Base-by-base conservation (phyloP, 345 rosid genomes). In the Raphanus sativus region DNA sequence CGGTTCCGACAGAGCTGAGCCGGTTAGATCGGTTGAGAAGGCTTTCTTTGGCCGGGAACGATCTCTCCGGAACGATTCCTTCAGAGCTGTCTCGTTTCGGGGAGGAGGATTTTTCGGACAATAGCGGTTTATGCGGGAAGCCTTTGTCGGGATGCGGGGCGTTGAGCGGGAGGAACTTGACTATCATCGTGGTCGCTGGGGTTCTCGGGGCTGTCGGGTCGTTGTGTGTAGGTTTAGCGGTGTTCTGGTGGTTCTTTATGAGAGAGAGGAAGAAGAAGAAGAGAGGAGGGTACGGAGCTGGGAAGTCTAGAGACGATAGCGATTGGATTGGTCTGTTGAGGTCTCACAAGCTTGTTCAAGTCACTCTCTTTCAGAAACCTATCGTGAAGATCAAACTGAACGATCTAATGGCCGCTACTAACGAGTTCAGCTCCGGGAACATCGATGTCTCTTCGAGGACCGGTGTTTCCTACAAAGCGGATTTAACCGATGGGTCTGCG, bases 291-390 rank as follows among this genome's bases (percentile, higher is more conserved):
- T 81, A 82, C 8, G 89, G 86, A 8, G 85, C 78, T 6, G 88
- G 82, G 8, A 74, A 75, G 8, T 69, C 80, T 30, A 81, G 74
- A 33, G 87, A 88, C 30, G 89, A 86, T 65, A 73, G 85, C 63
- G 80, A 84, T 58, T 89, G 89, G 90, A 32, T 85, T 11, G 86
- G 83, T 75, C 59, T 85, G 58, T 68, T 88, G 71, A 76, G 89
- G 73, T 86, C 90, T 24, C 84, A 88, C 60, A 88, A 86, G 86
- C 90, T 89, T 76, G 87, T 86, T 66, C 89, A 89, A 65, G 90
- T 89, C 16, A 83, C 90, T 16, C 62, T 89, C 79, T 89, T 89
- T 71, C 89, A 89, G 74, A 89, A 87, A 71, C 90, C 90, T 0
- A 81, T 87, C 17, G 88, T 86, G 10, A 89, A 89, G 87, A 63